Evolutionary conservation across 2,329 filamentous ascomycete genomes (phyloP).

Genomic region (Chaetomiaceae sp.): DNA sequence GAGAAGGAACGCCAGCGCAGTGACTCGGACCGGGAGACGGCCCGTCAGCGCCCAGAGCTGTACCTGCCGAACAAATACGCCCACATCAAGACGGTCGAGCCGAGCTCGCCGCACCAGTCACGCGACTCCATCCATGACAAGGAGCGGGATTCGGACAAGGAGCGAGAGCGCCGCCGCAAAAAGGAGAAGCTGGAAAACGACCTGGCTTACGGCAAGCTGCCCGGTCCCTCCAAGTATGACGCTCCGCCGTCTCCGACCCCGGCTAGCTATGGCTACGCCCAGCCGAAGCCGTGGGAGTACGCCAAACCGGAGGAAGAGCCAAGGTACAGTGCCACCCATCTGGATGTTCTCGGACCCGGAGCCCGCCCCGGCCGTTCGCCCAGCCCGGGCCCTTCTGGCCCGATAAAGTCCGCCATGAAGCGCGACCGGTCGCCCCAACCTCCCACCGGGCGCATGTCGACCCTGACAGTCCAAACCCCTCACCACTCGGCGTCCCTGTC

Average conservation of each 20-base stretch:
- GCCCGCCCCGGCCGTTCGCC: constrained; percentile 23
- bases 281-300: constrained; percentile 38
- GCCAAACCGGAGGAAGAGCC: constrained; percentile 31
- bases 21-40: constrained; percentile 31
- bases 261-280: constrained; percentile 29
- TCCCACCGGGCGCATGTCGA: constrained; percentile 48
- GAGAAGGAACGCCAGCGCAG: constrained; percentile 26
- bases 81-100: constrained; percentile 30
- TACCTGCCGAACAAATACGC: constrained; percentile 48
- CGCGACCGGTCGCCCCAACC: constrained; percentile 46
- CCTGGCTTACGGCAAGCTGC: constrained; percentile 46
- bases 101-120: constrained; percentile 28
- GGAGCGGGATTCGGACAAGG: constrained; percentile 28
- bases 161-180: constrained; percentile 29
- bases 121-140: constrained; percentile 26
- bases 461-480: constrained; percentile 47
- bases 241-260: constrained; percentile 26
- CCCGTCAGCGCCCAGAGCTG: constrained; percentile 33
- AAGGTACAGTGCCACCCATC: constrained; percentile 17
- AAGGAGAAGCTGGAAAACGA: constrained; percentile 37
- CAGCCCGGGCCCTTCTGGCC: constrained; percentile 27
- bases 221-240: constrained; percentile 20
- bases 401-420: constrained; percentile 34
- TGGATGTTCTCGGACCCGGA: constrained; percentile 19
- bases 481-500: constrained; percentile 41